phyloP scores from a whole-genome alignment of 805 yeast species.

The Hemisphaericaspora nanyangensis region DNA sequence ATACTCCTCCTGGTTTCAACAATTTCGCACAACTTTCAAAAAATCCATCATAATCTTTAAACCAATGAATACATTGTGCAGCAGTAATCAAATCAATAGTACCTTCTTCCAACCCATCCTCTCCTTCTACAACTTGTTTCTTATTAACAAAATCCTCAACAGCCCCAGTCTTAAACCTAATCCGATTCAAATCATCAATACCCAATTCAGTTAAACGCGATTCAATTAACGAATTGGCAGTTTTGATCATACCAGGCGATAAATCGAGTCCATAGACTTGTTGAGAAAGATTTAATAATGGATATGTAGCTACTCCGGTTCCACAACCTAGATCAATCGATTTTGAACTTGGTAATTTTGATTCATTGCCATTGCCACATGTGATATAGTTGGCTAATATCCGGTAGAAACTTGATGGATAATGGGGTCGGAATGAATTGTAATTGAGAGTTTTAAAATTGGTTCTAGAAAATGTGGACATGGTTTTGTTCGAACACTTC shows the following conservation, averaged over 20 bases:
- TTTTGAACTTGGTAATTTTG: constrained; percentile 13
- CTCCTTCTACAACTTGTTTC: constrained; percentile 5
- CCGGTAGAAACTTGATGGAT: constrained; percentile 35
- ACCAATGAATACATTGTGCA: constrained; percentile 44
- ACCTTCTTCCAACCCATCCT: constrained; percentile 12
- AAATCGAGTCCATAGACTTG: constrained; percentile 45
- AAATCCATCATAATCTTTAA: constrained; percentile 28
- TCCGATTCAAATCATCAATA: constrained; percentile 19
- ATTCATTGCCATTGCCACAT: constrained; percentile 5
- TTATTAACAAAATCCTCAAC: constrained; percentile 26
- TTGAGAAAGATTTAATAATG: constrained; percentile 35
- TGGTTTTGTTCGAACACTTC: too few relatives aligned
- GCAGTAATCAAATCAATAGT: constrained; percentile 36
- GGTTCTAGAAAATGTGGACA: constrained; percentile 32
- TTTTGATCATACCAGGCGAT: constrained; percentile 43
- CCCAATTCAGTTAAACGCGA: constrained; percentile 23
- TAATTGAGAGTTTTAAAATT: constrained; percentile 32
- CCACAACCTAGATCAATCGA: constrained; percentile 50
- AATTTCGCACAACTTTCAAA: constrained; percentile 31
- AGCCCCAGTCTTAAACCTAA: constrained; percentile 28
- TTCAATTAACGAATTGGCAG: constrained; percentile 31
- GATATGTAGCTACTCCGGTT: constrained; percentile 49
- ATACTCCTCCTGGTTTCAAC: constrained; percentile 38
- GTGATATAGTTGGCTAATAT: constrained; percentile 24
- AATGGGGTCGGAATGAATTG: constrained; percentile 39